Evolutionary conservation across 140 eudicot genomes (phyloP), one percentile per base, ranked within the genome.

Genomic region (Oenanthe javanica): DNA sequence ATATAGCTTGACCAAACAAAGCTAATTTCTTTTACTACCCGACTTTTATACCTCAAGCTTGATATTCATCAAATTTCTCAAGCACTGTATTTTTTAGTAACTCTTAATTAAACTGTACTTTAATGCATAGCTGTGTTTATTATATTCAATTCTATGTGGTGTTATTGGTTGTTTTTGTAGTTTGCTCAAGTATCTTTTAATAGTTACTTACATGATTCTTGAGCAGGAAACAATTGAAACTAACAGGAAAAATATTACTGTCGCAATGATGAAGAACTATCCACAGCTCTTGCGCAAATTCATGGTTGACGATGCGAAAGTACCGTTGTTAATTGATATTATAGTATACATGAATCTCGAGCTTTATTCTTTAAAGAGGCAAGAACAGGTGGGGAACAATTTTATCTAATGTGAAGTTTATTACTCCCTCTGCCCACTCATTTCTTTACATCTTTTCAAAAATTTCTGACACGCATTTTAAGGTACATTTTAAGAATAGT

Each of bases 291-390:
- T 96, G 82, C 97, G 92, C 75, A 96, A 96, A 80, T 96, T 85
- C 77, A 90, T 96, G 97, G 86, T 97, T 86, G 99, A 96, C 87
- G 91, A 91, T 82, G 89, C 87, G 79, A 96, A 96, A 91, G 92
- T 93, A n/a, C 92, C 98, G 10, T 84, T 93, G 13, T 89, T 96
- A n/a, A 84, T 96, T 77, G 98, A 93, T 81, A 87, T 93, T 76
- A 85, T 93, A 70, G 48, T 81, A 70, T 83, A 91, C 84, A 93
- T 91, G 93, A 87, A 96, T 77, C 96, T 96, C 64, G 96, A 96
- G 82, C 96, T 96, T 73, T 96, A 96, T 88, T 93, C 98, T 79
- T 84, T 93, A 69, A 91, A 96, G 85, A 88, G 99, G 77, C 97
- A 96, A 76, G 99, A 96, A 78, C 93, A 96, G 97, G 99, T 96